Conservation (phyloP, 75 land plant genomes). For the Picea glauca region DNA sequence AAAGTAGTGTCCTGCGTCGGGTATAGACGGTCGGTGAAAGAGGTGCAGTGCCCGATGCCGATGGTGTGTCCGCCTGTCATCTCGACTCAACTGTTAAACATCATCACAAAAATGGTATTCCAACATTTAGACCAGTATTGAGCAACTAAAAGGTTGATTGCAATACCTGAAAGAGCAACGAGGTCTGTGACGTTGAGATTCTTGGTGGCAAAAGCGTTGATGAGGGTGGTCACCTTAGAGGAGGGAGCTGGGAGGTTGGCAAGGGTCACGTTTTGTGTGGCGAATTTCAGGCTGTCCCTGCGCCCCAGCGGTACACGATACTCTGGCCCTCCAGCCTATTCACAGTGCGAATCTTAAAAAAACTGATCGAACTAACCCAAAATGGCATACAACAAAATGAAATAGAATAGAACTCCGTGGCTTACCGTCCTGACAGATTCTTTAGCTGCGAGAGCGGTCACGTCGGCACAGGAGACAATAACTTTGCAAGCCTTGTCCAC, state of each 20-base stretch:
- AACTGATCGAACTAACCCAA: neutral
- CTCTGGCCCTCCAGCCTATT: neutral
- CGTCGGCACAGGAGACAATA: slow-evolving; percentile 58
- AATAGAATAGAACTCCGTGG: neutral
- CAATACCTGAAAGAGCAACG: neutral
- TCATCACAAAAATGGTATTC: neutral
- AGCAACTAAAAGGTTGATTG: neutral
- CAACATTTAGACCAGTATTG: neutral
- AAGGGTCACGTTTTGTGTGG: neutral
- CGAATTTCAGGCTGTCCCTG: neutral
- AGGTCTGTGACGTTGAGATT: neutral
- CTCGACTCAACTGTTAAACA: neutral
- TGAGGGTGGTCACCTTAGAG: neutral
- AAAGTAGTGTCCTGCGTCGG: slow-evolving; percentile 12
- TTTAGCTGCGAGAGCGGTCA: slow-evolving; percentile 40
- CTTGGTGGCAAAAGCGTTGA: neutral
- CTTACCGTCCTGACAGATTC: slow-evolving; percentile 35
- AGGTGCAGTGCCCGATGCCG: slow-evolving; percentile 26
- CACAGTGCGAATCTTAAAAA: neutral
- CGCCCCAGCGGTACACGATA: slow-evolving; percentile 4
- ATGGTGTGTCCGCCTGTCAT: slow-evolving; percentile 32
- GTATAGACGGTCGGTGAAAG: slow-evolving; percentile 24
- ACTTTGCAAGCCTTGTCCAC: slow-evolving; percentile 27
- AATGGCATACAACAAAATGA: neutral
- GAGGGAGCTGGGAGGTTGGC: slow-evolving; percentile 11